A percentile compares a stretch with the other conserved stretches of the same genome.
Conservation (phyloP, 495 filamentous ascomycete genomes). For the Hyphodiscus hymeniophilus region DNA sequence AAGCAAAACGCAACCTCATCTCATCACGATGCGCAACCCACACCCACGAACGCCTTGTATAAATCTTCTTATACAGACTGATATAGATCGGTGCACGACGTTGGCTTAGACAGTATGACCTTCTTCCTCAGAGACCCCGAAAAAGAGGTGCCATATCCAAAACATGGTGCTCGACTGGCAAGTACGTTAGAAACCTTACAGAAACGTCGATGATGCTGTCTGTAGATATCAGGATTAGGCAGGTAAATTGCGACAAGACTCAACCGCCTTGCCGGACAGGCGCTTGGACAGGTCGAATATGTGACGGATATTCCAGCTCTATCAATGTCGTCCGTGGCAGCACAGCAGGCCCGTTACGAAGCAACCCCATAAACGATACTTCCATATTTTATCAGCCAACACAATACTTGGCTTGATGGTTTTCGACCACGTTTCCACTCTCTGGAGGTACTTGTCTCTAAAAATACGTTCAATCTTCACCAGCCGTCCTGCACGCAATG, state of each 20-base stretch:
- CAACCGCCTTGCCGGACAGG: background rate
- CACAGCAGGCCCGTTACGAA: background rate
- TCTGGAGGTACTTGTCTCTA: conserved; percentile 5
- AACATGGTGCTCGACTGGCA: too few relatives aligned
- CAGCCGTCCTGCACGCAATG: conserved; percentile 9
- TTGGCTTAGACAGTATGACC: too few relatives aligned
- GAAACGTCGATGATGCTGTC: too few relatives aligned
- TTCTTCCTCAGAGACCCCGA: too few relatives aligned
- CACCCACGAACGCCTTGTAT: too few relatives aligned
- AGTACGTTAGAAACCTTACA: too few relatives aligned
- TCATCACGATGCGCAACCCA: too few relatives aligned
- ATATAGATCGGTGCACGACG: too few relatives aligned
- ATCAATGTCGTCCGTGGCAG: background rate
- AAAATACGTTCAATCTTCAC: conserved; percentile 3
- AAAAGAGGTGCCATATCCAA: too few relatives aligned
- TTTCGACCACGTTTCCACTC: conserved; percentile 1
- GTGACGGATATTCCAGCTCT: background rate
- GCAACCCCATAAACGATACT: conserved; percentile 2
- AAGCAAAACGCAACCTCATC: too few relatives aligned
- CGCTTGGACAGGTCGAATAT: background rate
- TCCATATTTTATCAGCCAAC: conserved; percentile 5
- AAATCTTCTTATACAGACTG: too few relatives aligned
- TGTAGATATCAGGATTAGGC: background rate
- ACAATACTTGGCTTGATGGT: conserved; percentile 4
- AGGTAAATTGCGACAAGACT: background rate